Evolutionary conservation across 306 rosid genomes (phyloP), one percentile per base, ranked within the genome.

Genomic region (Arachis stenosperma): DNA sequence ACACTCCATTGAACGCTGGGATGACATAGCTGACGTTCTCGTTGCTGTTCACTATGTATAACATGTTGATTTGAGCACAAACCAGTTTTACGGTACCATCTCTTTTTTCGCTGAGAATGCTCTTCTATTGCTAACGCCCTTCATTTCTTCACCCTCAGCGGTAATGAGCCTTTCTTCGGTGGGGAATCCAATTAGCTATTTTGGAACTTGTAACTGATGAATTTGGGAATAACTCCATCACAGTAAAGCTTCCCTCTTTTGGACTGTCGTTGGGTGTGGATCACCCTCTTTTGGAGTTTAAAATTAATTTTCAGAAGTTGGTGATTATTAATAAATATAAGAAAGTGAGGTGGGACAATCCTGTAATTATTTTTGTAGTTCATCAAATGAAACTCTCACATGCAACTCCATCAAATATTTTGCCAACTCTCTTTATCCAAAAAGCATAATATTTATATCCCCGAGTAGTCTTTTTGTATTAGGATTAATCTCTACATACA

Each of bases 231-330:
- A 94, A 94, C 70, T 82, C 76, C 69, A 76, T 94, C 74, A 72
- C 62, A 1, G 98, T 94, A 11, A 70, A 85, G 83, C 92, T 94
- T 70, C 91, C 98, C 67, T 81, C 93, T 9, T 86, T 91, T 37
- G 89, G 69, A 56, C 65, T 79, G 9, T 54, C 88, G 84, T 22
- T 22, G 27, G 27, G 27, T 22, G 27, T 22, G 27, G 27, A 22
- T 22, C 27, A 22, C 27, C 27, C 27, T 22, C 27, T 22, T 22
- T 22, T 22, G 27, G 27, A 22, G 27, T 22, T 22, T 22, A 22
- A 22, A 22, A 0, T 22, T 22, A 22, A 22, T 1, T 22, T 22
- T 22, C 27, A 22, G 27, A 22, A 22, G 27, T 22, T 22, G 27
- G 27, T 22, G 27, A 22, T 22, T 22, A 22, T 22, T 22, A 22